Evolutionary conservation across 78 protist genomes (phyloP).

Genomic region (Chrysochromulina parva): DNA sequence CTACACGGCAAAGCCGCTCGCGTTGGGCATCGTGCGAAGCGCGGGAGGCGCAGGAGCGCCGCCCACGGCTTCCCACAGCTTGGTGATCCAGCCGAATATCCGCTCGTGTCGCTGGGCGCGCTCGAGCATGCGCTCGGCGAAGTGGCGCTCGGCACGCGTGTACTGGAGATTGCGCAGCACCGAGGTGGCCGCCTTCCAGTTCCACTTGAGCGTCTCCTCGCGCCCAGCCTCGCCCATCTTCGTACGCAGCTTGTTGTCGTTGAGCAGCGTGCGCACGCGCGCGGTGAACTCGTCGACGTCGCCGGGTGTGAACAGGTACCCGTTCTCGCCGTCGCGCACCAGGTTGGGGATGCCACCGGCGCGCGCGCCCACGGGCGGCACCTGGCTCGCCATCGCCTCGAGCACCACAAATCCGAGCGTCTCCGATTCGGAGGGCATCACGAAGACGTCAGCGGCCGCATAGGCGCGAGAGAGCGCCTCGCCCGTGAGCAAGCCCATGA

Average conservation of each 20-base stretch:
- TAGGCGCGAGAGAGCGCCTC: slow-evolving; percentile 13
- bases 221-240: neutral
- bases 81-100: too few species aligned
- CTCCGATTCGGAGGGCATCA: slow-evolving; percentile 44
- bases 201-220: neutral
- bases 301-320: slow-evolving; percentile 17
- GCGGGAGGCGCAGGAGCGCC: too few species aligned
- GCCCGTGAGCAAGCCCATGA: neutral
- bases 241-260: neutral
- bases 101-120: too few species aligned
- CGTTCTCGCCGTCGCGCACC: neutral
- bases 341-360: neutral
- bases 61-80: too few species aligned
- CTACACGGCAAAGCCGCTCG: too few species aligned
- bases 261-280: neutral
- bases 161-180: slow-evolving; percentile 34
- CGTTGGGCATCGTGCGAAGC: too few species aligned
- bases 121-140: neutral
- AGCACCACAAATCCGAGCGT: slow-evolving; percentile 46
- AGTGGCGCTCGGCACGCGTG: neutral
- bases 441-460: slow-evolving; percentile 43
- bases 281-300: neutral
- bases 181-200: slow-evolving; percentile 33
- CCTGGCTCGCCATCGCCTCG: slow-evolving; percentile 31
- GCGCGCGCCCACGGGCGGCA: neutral